Conservation (phyloP, 2,329 filamentous ascomycete genomes). For the Hymenoscyphus repandus region DNA sequence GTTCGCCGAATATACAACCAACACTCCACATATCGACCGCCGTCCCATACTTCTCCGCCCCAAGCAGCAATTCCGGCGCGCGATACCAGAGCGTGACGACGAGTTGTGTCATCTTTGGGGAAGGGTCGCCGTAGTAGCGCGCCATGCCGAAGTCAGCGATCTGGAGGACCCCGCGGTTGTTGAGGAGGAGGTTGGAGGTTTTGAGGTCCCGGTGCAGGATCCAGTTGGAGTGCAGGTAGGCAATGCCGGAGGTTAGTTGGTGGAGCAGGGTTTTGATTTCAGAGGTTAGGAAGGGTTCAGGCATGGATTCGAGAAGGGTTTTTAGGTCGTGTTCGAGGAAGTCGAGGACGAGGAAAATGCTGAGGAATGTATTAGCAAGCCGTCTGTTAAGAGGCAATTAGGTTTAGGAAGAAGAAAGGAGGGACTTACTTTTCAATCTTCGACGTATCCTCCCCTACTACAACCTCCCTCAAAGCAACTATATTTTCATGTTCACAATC, state of each 20-base stretch:
- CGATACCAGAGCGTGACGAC: constrained; percentile 98
- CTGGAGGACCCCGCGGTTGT: constrained; percentile 91
- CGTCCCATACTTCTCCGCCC: constrained; percentile 66
- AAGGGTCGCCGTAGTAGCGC: constrained; percentile 75
- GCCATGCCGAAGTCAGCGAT: constrained; percentile 99
- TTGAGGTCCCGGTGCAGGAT: constrained; percentile 93
- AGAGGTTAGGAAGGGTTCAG: constrained; percentile 84
- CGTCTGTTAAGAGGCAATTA: background rate
- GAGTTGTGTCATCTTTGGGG: constrained; percentile 76
- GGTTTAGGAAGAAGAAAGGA: background rate
- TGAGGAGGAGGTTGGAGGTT: constrained; percentile 89
- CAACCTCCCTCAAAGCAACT: constrained; percentile 76
- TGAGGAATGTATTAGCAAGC: constrained; percentile 35
- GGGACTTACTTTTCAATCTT: constrained; percentile 48
- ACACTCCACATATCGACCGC: constrained; percentile 94
- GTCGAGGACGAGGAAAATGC: constrained; percentile 91
- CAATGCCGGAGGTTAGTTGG: constrained; percentile 74
- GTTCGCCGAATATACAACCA: constrained; percentile 91
- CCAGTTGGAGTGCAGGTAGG: constrained; percentile 83
- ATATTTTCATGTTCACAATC: constrained; percentile 79
- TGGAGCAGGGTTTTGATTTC: constrained; percentile 87
- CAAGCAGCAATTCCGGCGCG: constrained; percentile 82
- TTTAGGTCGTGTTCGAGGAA: constrained; percentile 97
- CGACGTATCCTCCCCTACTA: constrained; percentile 61
- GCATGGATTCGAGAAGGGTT: constrained; percentile 87